These are phyloP conservation scores for Gracilaria vermiculophylla DNA, from an alignment of 23 red algal genomes.

Conservation along the genomic window DNA sequence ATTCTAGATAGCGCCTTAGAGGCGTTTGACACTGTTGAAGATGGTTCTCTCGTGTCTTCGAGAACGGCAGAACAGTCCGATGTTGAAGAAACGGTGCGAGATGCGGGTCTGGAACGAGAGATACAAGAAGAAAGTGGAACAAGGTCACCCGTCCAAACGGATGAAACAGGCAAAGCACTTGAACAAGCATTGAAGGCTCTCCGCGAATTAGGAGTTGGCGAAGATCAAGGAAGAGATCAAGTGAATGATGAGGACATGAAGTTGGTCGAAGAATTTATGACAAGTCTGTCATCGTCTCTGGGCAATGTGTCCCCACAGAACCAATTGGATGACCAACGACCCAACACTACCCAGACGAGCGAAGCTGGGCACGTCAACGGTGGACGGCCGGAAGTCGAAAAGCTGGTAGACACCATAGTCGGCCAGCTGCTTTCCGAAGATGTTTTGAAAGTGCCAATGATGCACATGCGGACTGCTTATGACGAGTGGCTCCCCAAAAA, in stretches of 20 bases:
- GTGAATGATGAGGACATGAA: slow-evolving; percentile 51
- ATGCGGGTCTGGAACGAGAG: not conserved
- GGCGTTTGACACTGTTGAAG: slow-evolving; percentile 24
- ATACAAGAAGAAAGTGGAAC: slow-evolving; percentile 37
- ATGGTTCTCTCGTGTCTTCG: not conserved
- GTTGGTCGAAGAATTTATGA: slow-evolving; percentile 70
- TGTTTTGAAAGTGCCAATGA: slow-evolving; percentile 48
- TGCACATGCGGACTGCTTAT: slow-evolving; percentile 60
- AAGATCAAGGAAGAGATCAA: slow-evolving; percentile 25
- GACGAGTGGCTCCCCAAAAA: slow-evolving; percentile 62
- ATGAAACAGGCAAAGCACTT: slow-evolving; percentile 29
- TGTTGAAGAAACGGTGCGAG: not conserved
- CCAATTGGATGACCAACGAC: not conserved
- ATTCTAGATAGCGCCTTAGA: slow-evolving; percentile 56
- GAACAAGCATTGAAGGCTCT: slow-evolving; percentile 54
- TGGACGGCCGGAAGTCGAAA: slow-evolving; percentile 32
- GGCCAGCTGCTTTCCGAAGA: slow-evolving; percentile 69
- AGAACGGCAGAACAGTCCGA: slow-evolving; percentile 12
- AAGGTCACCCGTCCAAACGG: not conserved
- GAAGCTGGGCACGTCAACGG: not conserved
- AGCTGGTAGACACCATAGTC: slow-evolving; percentile 57
- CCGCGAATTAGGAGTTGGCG: slow-evolving; percentile 4
- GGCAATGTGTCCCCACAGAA: not conserved
- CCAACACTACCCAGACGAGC: not conserved
- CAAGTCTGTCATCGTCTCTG: slow-evolving; percentile 18